phyloP scores from a whole-genome alignment of 2,329 filamentous ascomycete species.

The Didymella exigua region DNA sequence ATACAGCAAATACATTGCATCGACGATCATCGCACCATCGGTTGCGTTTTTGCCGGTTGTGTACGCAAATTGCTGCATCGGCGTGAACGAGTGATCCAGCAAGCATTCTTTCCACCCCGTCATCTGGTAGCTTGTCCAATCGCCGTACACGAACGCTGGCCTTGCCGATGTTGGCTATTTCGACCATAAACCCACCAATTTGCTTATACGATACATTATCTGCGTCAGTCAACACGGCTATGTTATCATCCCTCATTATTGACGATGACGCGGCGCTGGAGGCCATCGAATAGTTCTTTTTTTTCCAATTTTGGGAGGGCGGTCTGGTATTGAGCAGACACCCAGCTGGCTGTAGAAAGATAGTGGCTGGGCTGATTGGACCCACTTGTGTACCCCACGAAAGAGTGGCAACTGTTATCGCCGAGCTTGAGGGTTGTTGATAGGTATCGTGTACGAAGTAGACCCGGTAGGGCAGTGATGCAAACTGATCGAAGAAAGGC shows the following conservation, averaged over 20 bases:
- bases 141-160: slow-evolving; percentile 40
- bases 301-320: background rate
- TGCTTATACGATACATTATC: slow-evolving; percentile 34
- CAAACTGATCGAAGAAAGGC: too few relatives aligned
- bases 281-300: background rate
- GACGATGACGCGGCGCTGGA: background rate
- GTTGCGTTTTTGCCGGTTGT: slow-evolving; percentile 42
- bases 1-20: slow-evolving; percentile 46
- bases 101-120: slow-evolving; percentile 28
- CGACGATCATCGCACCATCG: slow-evolving; percentile 45
- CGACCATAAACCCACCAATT: slow-evolving; percentile 35
- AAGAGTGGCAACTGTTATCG: background rate
- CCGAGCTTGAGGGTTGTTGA: too few relatives aligned
- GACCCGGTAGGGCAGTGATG: too few relatives aligned
- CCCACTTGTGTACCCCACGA: background rate
- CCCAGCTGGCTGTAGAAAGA: background rate
- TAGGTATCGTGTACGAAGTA: too few relatives aligned
- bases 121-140: slow-evolving; percentile 34
- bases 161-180: slow-evolving; percentile 42
- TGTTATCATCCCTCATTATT: background rate
- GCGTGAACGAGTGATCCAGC: slow-evolving; percentile 30
- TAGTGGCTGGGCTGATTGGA: background rate
- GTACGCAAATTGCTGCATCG: slow-evolving; percentile 40
- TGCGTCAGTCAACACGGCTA: slow-evolving; percentile 33
- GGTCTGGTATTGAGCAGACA: background rate